Conservation (phyloP, 108 stramenopile genomes). For the Epithemia pelagica region DNA sequence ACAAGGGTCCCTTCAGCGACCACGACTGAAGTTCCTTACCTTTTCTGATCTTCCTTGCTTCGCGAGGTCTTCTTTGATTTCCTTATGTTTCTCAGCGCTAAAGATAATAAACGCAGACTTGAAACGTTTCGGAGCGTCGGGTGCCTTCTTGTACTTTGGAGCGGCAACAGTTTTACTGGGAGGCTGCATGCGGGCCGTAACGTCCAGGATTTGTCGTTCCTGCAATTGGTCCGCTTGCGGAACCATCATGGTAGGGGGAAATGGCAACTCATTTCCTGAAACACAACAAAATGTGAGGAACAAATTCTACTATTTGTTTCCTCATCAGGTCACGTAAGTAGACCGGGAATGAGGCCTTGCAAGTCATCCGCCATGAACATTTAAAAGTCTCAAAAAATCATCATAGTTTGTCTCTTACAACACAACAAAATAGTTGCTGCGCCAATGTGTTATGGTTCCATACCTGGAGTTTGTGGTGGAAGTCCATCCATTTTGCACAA, state of each 20-base stretch:
- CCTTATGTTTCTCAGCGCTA: constrained; percentile 26
- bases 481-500: background rate
- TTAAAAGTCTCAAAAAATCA: too few species aligned
- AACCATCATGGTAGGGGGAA: background rate
- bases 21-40: constrained; percentile 16
- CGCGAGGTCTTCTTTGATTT: constrained; percentile 22
- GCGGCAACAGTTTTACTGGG: background rate
- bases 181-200: background rate
- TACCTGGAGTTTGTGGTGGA: background rate
- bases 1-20: too few species aligned
- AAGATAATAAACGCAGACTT: constrained; percentile 44
- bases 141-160: constrained; percentile 32
- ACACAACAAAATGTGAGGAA: background rate
- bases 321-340: too few species aligned
- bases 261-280: background rate
- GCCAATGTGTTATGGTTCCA: too few species aligned
- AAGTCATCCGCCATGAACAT: too few species aligned
- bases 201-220: background rate
- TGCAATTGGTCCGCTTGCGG: background rate
- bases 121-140: constrained; percentile 39
- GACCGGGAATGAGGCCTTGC: too few species aligned
- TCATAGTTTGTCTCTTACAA: too few species aligned
- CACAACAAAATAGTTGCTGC: too few species aligned
- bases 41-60: constrained; percentile 25
- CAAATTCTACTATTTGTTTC: too few species aligned